Base-by-base conservation (phyloP, 2,329 filamentous ascomycete genomes). In the Aspergillus niger region DNA sequence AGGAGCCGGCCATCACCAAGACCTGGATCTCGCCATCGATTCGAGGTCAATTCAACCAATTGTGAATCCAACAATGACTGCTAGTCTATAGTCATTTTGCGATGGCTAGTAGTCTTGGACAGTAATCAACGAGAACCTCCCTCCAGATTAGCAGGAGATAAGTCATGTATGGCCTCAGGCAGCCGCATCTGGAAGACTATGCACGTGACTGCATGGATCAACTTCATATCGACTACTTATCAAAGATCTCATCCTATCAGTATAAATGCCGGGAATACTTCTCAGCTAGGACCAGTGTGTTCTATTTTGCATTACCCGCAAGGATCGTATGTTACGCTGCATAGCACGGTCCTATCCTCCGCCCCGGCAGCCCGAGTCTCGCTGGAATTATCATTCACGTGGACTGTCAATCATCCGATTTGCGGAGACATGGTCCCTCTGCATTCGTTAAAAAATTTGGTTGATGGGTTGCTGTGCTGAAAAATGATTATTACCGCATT, bases 321-420 rank as follows among this genome's bases (percentile, higher is more conserved):
- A 50, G 2, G 26, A 10, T 26, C 8, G 2, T 30, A 50, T 50
- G 47, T 50, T 50, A 50, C 47, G 8, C 8, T 32, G 47, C 41
- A 44, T 30, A 30, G 26, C 47, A 28, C n/a, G 26, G 15, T 44
- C 22, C 22, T 20, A 15, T 44, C 41, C 41, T 44, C 8, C 24
- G 20, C 47, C 47, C 8, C 20, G 3, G 1, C 24, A 30, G 26
- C 47, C 47, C 47, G 47, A 32, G 47, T 20, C 24, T 50, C 47
- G 47, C 47, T 50, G 26, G 47, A 32, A 50, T 30, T 15, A 17
- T n/a, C 4, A 30, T 30, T 22, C 47, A 50, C 26, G 47, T 50
- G 47, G 26, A 50, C 47, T 32, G 26, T 30, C n/a, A 32, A 50
- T 50, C 26, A 30, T 50, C 47, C 47, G 47, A 50, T 50, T 50